phyloP scores from a whole-genome alignment of 2,329 filamentous ascomycete genomes.

The Ascosphaera acerosa region DNA sequence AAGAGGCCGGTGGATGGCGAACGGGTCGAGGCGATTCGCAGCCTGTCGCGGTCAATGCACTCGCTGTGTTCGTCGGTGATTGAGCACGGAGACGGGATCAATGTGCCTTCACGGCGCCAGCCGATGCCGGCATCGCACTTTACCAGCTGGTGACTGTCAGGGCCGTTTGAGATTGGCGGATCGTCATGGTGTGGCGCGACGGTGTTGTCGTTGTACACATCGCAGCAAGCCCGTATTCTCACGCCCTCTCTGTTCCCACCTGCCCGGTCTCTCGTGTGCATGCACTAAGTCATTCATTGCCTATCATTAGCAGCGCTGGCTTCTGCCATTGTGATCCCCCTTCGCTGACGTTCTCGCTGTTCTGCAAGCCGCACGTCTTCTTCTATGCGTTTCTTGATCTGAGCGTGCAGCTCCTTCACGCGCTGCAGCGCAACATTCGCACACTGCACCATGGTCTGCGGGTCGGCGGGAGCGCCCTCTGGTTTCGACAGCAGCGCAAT shows the following conservation, averaged over 20 bases:
- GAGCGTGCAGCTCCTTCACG: slow-evolving; percentile 50
- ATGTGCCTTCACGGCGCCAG: too few relatives aligned
- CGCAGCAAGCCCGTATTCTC: too few relatives aligned
- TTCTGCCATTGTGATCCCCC: slow-evolving; percentile 55
- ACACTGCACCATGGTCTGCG: slow-evolving; percentile 50
- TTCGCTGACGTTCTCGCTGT: slow-evolving; percentile 33
- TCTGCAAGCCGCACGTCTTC: slow-evolving; percentile 40
- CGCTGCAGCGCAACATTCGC: slow-evolving; percentile 49
- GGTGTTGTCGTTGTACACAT: too few relatives aligned
- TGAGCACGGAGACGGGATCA: slow-evolving; percentile 46
- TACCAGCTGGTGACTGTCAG: too few relatives aligned
- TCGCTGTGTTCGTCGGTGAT: slow-evolving; percentile 47
- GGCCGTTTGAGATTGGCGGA: too few relatives aligned
- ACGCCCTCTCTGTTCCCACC: too few relatives aligned
- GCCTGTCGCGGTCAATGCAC: slow-evolving; percentile 45
- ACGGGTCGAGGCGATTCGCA: slow-evolving; percentile 31
- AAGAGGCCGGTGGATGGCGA: slow-evolving; percentile 42
- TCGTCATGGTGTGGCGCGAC: too few relatives aligned
- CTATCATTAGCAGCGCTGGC: slow-evolving; percentile 67
- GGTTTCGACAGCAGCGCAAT: slow-evolving; percentile 81
- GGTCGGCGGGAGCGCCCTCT: slow-evolving; percentile 61
- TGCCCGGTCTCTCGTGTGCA: too few relatives aligned
- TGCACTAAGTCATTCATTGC: too few relatives aligned
- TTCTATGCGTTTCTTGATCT: slow-evolving; percentile 47
- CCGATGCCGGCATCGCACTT: too few relatives aligned